These are phyloP conservation scores for Sodiomyces alkalinus DNA, from an alignment of 2,329 filamentous ascomycete genomes.

Conservation along the genomic window DNA sequence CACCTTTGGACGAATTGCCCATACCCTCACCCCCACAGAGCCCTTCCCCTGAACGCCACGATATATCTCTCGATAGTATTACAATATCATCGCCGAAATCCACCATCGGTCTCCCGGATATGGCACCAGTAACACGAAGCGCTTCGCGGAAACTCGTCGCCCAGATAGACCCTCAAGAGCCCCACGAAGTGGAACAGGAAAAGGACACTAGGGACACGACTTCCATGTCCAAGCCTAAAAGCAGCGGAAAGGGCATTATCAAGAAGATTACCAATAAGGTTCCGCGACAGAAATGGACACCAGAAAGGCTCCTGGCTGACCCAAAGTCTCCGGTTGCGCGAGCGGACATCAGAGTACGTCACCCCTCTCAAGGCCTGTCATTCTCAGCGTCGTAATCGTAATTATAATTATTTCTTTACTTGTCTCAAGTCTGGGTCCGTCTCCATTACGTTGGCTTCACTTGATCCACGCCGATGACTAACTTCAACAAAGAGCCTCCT, in stretches of 20 bases:
- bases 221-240: not conserved
- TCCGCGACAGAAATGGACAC: conserved; percentile 18
- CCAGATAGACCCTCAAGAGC: too few relatives aligned
- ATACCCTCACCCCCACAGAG: not conserved
- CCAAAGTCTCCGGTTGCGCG: conserved; percentile 21
- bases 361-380: too few relatives aligned
- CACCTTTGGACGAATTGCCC: not conserved
- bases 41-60: not conserved
- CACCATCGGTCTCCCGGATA: too few relatives aligned
- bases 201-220: too few relatives aligned
- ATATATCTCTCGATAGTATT: conserved; percentile 1
- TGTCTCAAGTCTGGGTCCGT: not conserved
- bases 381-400: too few relatives aligned
- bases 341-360: conserved; percentile 20
- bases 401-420: not conserved
- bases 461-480: not conserved
- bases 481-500: conserved; percentile 16
- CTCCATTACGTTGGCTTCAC: not conserved
- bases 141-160: too few relatives aligned
- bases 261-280: too few relatives aligned
- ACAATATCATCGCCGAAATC: conserved; percentile 1
- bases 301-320: conserved; percentile 19
- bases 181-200: too few relatives aligned
- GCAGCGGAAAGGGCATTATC: conserved; percentile 3
- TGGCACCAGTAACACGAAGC: too few relatives aligned